These are phyloP conservation scores for Lachnellula arida DNA, from an alignment of 2,329 filamentous ascomycete species.

Conservation along the genomic window DNA sequence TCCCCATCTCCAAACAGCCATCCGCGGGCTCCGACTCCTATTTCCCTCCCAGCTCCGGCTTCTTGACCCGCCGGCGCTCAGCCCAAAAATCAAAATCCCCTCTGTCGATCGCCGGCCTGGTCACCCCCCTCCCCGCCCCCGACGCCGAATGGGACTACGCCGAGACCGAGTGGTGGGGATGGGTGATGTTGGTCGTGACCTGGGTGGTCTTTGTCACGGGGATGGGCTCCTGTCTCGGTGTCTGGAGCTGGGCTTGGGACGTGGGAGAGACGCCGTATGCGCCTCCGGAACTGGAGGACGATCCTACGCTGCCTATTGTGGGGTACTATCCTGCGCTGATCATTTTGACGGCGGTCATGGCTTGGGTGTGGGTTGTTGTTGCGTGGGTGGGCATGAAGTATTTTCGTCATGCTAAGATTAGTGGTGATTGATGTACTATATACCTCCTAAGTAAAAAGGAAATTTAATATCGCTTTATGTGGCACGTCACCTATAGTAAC, in stretches of 20 bases:
- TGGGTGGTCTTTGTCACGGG: constrained; percentile 96
- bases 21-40: constrained; percentile 62
- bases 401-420: constrained; percentile 92
- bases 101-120: constrained; percentile 50
- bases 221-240: constrained; percentile 90
- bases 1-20: constrained; percentile 38
- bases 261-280: constrained; percentile 94
- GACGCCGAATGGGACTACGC: constrained; percentile 78
- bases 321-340: constrained; percentile 96
- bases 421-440: constrained; percentile 28
- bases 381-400: constrained; percentile 99
- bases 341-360: constrained; percentile 91
- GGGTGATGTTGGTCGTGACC: constrained; percentile 83
- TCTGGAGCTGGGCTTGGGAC: constrained; percentile 99
- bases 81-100: constrained; percentile 49
- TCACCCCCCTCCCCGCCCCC: constrained; percentile 40
- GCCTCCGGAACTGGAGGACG: constrained; percentile 90
- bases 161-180: constrained; percentile 97
- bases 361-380: constrained; percentile 96
- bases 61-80: constrained; percentile 30
- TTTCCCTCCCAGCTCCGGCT: constrained; percentile 43
- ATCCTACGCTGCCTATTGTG: constrained; percentile 88
- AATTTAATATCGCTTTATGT: too few relatives aligned
- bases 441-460: too few relatives aligned
- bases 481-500: too few relatives aligned